Evolutionary conservation across 345 rosid species (phyloP), one percentile per base, ranked within the genome.

Genomic region (Eucalyptus marginata): DNA sequence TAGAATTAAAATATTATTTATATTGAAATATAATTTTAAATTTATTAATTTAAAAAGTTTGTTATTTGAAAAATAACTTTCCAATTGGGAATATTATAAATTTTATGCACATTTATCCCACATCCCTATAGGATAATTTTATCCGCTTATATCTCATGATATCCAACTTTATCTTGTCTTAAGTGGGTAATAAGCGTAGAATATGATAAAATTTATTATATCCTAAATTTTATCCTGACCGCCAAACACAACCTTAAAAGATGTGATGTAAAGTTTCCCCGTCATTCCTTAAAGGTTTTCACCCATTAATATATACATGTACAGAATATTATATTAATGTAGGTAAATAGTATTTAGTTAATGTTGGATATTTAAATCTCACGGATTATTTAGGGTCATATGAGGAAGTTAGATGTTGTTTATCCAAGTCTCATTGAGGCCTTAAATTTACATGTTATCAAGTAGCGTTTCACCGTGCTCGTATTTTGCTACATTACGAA

Each of bases 161-260:
- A 18, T 52, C 4, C 4, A 0, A 1, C 56, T 52, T 52, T 52
- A 18, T 52, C 0, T 52, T 18, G 2, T 52, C 24, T 52, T 52
- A 52, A 52, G 10, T 52, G 4, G 4, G 4, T 52, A 52, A 1
- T 18, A 52, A 8, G 18, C 1, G 2, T 0, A 1, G 4, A 4
- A 52, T 52, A 52, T 52, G 4, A 52, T 18, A 7, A 52, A 17
- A 18, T 52, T 52, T 52, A 18, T 52, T 2, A 17, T 52, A 7
- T 3, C 24, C 0, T 52, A 52, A 52, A 52, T 52, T 52, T 52
- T 52, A 52, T 52, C 10, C 0, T 17, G 17, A 17, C 4, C 1
- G 0, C 24, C 56, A 18, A 52, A 3, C 0, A 2, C 3, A 52
- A 1, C 0, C 10, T 64, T n/a, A 16, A 66, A 3, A 31, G 40